Conservation (phyloP, 176 grass and related monocot species). For the Zoysia pacifica region DNA sequence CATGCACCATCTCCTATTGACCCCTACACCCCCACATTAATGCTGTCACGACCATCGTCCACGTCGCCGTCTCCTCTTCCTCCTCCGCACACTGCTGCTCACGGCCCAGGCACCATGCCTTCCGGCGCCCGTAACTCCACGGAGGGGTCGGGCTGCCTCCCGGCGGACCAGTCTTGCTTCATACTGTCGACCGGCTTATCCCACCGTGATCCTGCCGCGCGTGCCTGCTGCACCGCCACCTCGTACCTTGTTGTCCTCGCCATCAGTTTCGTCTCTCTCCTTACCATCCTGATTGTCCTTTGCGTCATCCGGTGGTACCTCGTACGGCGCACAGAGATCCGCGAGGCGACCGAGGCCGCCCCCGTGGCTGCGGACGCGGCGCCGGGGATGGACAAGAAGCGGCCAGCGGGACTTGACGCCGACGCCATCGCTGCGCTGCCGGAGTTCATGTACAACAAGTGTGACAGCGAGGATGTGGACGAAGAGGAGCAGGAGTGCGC, state of each 20-base stretch:
- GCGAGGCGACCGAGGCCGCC: background rate
- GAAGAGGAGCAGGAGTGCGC: slow-evolving; percentile 42
- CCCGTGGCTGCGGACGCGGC: background rate
- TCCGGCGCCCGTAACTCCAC: background rate
- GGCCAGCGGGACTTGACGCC: slow-evolving; percentile 30
- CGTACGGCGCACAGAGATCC: slow-evolving; percentile 19
- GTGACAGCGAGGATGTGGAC: background rate
- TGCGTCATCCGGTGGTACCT: slow-evolving; percentile 56
- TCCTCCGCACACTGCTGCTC: background rate
- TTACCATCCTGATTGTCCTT: slow-evolving; percentile 40
- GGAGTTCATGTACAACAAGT: slow-evolving; percentile 29
- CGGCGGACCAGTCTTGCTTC: slow-evolving; percentile 49
- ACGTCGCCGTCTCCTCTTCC: background rate
- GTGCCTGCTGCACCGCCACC: slow-evolving; percentile 39
- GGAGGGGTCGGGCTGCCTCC: slow-evolving; percentile 34
- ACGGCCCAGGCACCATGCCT: slow-evolving; percentile 2
- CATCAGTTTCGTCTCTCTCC: slow-evolving; percentile 53
- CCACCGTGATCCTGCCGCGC: slow-evolving; percentile 6
- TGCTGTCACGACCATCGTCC: slow-evolving; percentile 18
- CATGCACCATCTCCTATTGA: slow-evolving; percentile 30
- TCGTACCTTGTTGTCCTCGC: slow-evolving; percentile 49
- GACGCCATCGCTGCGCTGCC: slow-evolving; percentile 51
- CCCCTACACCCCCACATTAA: background rate
- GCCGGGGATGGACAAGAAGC: slow-evolving; percentile 14
- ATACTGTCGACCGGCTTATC: slow-evolving; percentile 3